Percentiles rank a stretch among this genome's conserved stretches.
Evolutionary conservation across 495 filamentous ascomycete species (phyloP).

Genomic region (Physcia stellaris): DNA sequence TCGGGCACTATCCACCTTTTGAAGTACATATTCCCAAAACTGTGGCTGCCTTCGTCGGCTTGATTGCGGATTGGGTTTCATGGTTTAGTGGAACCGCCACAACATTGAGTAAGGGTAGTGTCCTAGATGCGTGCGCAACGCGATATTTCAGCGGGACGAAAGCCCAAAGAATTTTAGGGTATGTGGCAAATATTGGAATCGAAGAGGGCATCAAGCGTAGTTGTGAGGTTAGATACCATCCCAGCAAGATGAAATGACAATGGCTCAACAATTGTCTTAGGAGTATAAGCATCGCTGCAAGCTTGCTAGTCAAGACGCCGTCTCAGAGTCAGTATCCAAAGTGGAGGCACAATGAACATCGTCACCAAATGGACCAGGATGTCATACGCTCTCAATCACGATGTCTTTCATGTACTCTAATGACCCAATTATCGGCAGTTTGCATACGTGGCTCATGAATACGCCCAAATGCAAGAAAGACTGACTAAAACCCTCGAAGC

Average conservation of each 20-base stretch:
- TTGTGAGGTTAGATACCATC: conserved; percentile 22
- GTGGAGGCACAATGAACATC: too few species aligned
- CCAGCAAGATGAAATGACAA: too few species aligned
- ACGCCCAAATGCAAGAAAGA: too few species aligned
- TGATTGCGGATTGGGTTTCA: conserved; percentile 33
- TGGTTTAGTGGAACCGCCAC: conserved; percentile 34
- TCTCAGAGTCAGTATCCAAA: too few species aligned
- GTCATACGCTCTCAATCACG: too few species aligned
- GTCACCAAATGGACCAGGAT: too few species aligned
- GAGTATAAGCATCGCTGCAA: conserved; percentile 5
- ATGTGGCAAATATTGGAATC: conserved; percentile 41
- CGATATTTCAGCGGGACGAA: conserved; percentile 45
- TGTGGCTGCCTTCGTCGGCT: conserved; percentile 36
- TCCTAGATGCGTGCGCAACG: conserved; percentile 38
- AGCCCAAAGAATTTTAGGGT: conserved; percentile 41
- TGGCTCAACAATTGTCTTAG: conserved; percentile 1
- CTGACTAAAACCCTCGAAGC: too few species aligned
- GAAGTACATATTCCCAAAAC: conserved; percentile 36
- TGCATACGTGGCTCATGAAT: too few species aligned
- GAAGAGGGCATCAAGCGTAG: conserved; percentile 39
- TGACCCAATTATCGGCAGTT: too few species aligned
- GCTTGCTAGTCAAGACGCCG: too few species aligned
- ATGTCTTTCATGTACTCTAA: too few species aligned
- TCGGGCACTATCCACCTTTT: conserved; percentile 40
- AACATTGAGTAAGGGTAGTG: conserved; percentile 42